Conservation (phyloP, 225 moss, liverwort and hornwort species). For the Pleurozium schreberi region DNA sequence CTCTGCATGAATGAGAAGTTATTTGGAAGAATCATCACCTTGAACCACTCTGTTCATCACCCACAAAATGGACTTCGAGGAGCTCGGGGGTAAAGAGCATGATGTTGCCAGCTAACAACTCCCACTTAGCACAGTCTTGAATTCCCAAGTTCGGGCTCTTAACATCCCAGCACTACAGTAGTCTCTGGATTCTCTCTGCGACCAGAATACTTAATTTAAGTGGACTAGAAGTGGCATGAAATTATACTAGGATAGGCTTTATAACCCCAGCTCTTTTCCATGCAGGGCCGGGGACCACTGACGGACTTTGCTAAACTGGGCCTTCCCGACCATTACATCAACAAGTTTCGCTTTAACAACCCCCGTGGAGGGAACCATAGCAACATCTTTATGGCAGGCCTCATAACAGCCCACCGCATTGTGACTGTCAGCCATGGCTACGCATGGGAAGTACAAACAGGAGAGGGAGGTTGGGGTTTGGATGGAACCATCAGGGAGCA, state of each 20-base stretch:
- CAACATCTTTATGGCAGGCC: constrained; percentile 77
- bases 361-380: constrained; percentile 58
- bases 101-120: neutral
- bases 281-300: constrained; percentile 69
- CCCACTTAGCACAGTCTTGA: neutral
- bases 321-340: constrained; percentile 43
- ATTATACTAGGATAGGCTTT: neutral
- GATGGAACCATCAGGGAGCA: constrained; percentile 59
- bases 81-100: neutral
- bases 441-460: constrained; percentile 61
- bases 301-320: constrained; percentile 42
- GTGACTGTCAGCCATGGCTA: constrained; percentile 81
- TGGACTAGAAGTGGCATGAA: neutral
- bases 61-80: neutral
- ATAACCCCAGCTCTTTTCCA: neutral
- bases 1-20: neutral
- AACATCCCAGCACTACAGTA: neutral
- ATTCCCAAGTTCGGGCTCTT: neutral
- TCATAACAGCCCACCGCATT: constrained; percentile 60
- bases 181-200: neutral
- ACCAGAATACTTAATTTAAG: neutral
- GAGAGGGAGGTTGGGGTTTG: constrained; percentile 68
- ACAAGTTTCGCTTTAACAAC: constrained; percentile 45
- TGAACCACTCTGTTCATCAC: neutral
- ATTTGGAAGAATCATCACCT: neutral